Evolutionary conservation across 1,284 basidiomycete genomes (phyloP).

Genomic region (Sphagnurus paluster): DNA sequence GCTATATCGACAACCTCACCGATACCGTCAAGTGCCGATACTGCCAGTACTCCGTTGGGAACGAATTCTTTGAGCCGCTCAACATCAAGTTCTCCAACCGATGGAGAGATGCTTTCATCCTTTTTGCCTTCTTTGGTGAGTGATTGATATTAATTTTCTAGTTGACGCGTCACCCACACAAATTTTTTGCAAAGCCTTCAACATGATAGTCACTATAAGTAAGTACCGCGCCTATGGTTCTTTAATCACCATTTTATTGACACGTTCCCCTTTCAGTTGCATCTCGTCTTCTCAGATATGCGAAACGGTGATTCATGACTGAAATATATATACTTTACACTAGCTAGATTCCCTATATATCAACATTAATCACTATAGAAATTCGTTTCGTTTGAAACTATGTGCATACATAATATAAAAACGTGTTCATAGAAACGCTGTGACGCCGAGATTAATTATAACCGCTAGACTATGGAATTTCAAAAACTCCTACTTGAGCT

Average conservation of each 20-base stretch:
- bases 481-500: too few species aligned
- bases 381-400: too few species aligned
- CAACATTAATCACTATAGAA: too few species aligned
- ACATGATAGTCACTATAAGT: constrained; percentile 69
- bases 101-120: constrained; percentile 76
- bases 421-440: too few species aligned
- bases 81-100: constrained; percentile 67
- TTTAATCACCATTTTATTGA: neutral
- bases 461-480: too few species aligned
- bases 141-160: constrained; percentile 11
- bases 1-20: constrained; percentile 77
- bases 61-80: constrained; percentile 71
- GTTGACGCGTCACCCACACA: constrained; percentile 4
- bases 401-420: too few species aligned
- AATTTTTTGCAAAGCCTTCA: constrained; percentile 51
- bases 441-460: too few species aligned
- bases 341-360: too few species aligned
- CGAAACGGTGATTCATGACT: constrained; percentile 59
- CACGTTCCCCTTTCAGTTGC: constrained; percentile 50
- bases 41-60: constrained; percentile 69
- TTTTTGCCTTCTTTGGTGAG: constrained; percentile 62
- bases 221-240: constrained; percentile 26
- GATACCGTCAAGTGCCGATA: constrained; percentile 67
- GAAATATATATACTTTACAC: too few species aligned
- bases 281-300: constrained; percentile 74